These are phyloP conservation scores for Xylariaceae sp. DNA, from an alignment of 2,329 filamentous ascomycete genomes.

Conservation along the genomic window DNA sequence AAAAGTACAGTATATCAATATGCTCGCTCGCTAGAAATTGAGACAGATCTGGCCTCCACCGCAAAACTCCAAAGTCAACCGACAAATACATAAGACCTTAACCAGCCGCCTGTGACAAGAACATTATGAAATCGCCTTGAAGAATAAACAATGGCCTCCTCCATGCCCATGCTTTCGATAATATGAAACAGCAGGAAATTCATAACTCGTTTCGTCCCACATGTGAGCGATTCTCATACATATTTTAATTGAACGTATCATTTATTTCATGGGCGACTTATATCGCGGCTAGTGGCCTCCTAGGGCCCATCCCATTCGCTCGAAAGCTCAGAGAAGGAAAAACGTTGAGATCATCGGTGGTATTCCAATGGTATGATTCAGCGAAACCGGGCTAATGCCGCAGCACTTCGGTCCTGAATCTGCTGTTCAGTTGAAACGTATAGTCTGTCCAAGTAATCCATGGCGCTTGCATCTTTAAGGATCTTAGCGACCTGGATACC, in stretches of 20 bases:
- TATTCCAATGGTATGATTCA: constrained; percentile 29
- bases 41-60: constrained; percentile 1
- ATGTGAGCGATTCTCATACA: constrained; percentile 25
- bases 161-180: constrained; percentile 15
- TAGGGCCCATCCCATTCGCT: constrained; percentile 19
- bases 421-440: constrained; percentile 81
- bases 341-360: constrained; percentile 28
- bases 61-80: not conserved
- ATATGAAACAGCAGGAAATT: constrained; percentile 15
- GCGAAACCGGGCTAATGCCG: constrained; percentile 47
- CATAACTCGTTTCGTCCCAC: constrained; percentile 32
- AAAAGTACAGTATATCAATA: not conserved
- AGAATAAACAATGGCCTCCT: constrained; percentile 12
- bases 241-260: constrained; percentile 27
- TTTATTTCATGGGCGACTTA: constrained; percentile 18
- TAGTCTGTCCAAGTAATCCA: constrained; percentile 79
- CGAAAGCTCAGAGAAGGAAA: constrained; percentile 19
- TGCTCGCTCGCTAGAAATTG: not conserved
- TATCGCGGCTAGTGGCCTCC: constrained; percentile 14
- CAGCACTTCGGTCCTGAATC: constrained; percentile 67
- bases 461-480: constrained; percentile 79
- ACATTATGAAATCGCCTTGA: not conserved
- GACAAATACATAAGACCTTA: not conserved
- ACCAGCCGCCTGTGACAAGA: not conserved
- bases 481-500: constrained; percentile 88